Base-by-base conservation (phyloP, 1,139 yeast genomes). In the Hyphopichia pseudoburtonii region DNA sequence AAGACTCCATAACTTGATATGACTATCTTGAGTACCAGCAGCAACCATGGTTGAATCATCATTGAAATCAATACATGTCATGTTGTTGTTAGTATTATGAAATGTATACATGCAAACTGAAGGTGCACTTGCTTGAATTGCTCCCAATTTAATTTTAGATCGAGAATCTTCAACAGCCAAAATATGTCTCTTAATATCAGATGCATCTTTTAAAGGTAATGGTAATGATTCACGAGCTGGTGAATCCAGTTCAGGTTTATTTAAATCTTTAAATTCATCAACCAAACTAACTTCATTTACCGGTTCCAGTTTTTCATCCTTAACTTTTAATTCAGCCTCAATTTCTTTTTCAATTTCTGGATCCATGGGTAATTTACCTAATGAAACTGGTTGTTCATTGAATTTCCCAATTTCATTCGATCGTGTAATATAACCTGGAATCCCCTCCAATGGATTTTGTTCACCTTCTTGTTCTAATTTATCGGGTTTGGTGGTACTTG, bases 21-120 rank as follows among this genome's bases (percentile, higher is more conserved):
- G 87, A 44, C 94, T 82, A 56, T 92, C 97, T 49, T 88, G 88
- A 56, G 92, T 92, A 6, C 98, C 98, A 17, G 90, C 96, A 1
- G 97, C 97, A 28, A 87, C 84, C 48, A 90, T 55, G 23, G 90
- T 81, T 14, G 94, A 80, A 57, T 90, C 97, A 35, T 85, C 87
- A 51, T 92, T 88, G 64, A 90, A 90, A 44, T 82, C 86, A 36
- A 92, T 60, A 39, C 89, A 80, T 15, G 95, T 86, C 73, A 92
- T 70, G 44, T 86, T 95, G 47, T 86, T 86, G 56, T 86, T 85
- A 8, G 97, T 86, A 61, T 94, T 92, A 70, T 92, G 98, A 66
- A 94, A 90, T 0, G 98, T 92, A 66, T 92, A 94, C 96, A 92
- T 88, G 62, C 98, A 92, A 28, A 92, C 96, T 40, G 95, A 86